Evolutionary conservation across 257 asterid genomes (phyloP).

Genomic region (Gentiana macrophylla): DNA sequence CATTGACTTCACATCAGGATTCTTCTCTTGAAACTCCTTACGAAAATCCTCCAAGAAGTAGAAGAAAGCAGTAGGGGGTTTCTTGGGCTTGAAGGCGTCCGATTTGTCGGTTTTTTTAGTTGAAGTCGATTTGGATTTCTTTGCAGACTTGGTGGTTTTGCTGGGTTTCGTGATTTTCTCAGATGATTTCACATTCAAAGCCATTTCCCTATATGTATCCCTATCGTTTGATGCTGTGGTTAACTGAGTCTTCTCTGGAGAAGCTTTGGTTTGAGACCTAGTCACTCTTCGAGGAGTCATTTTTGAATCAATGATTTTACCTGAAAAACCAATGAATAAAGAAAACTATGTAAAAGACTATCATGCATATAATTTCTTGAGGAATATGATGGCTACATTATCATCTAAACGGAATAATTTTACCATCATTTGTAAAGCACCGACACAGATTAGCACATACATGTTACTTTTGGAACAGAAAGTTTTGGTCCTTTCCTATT

Average conservation of each 20-base stretch:
- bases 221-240: constrained; percentile 5
- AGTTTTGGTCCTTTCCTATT: too few relatives aligned
- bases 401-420: too few relatives aligned
- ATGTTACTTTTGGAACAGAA: too few relatives aligned
- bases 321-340: too few relatives aligned
- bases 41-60: constrained; percentile 94
- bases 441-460: too few relatives aligned
- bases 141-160: constrained; percentile 15
- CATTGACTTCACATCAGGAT: constrained; percentile 87
- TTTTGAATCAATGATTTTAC: background rate
- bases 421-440: too few relatives aligned
- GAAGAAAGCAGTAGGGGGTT: constrained; percentile 97
- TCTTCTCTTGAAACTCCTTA: constrained; percentile 67
- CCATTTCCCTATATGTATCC: constrained; percentile 33
- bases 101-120: constrained; percentile 34
- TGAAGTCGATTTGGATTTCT: constrained; percentile 21
- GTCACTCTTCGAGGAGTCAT: constrained; percentile 14
- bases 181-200: constrained; percentile 23
- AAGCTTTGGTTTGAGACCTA: constrained; percentile 6
- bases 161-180: constrained; percentile 20
- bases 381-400: too few relatives aligned
- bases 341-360: too few relatives aligned
- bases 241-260: background rate
- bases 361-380: background rate
- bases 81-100: constrained; percentile 76